phyloP scores from a whole-genome alignment of 192 early-diverging fungal genomes.

The Rhizophagus clarus region DNA sequence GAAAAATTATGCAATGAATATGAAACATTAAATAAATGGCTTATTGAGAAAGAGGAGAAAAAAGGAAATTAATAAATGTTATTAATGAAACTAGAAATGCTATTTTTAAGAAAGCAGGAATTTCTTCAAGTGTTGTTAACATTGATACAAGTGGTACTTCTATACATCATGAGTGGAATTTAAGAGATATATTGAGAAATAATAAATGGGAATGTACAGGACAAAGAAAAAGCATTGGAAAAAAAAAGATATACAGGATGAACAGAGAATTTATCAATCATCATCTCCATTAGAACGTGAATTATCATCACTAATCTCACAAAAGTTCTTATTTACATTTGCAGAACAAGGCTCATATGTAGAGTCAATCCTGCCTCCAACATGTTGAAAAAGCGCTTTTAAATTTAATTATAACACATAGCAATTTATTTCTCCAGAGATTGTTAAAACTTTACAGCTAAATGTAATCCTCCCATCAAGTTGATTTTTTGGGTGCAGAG shows the following conservation, averaged over 20 bases:
- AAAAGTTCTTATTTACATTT: constrained; percentile 23
- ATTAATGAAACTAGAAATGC: constrained; percentile 8
- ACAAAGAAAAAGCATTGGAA: constrained; percentile 15
- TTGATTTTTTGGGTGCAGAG: constrained; percentile 1
- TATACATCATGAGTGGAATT: background rate
- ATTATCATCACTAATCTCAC: constrained; percentile 6
- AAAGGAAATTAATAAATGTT: constrained; percentile 19
- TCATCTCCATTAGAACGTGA: too few relatives aligned
- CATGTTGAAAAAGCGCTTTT: constrained; percentile 19
- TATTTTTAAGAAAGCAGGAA: constrained; percentile 19
- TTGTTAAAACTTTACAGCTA: constrained; percentile 3
- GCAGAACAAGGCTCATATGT: constrained; percentile 29
- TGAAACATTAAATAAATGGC: constrained; percentile 16
- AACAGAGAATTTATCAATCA: too few relatives aligned
- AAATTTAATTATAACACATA: constrained; percentile 17
- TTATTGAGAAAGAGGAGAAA: constrained; percentile 5
- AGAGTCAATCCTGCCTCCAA: constrained; percentile 19
- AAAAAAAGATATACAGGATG: background rate
- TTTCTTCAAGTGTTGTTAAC: constrained; percentile 24
- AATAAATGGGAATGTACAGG: background rate
- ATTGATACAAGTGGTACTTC: background rate
- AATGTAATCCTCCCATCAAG: constrained; percentile 14
- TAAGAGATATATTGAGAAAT: background rate
- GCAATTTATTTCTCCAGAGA: constrained; percentile 9
- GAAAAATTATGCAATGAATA: constrained; percentile 22